These are phyloP conservation scores for Metschnikowia orientalis DNA, from an alignment of 805 yeast genomes.

Conservation along the genomic window DNA sequence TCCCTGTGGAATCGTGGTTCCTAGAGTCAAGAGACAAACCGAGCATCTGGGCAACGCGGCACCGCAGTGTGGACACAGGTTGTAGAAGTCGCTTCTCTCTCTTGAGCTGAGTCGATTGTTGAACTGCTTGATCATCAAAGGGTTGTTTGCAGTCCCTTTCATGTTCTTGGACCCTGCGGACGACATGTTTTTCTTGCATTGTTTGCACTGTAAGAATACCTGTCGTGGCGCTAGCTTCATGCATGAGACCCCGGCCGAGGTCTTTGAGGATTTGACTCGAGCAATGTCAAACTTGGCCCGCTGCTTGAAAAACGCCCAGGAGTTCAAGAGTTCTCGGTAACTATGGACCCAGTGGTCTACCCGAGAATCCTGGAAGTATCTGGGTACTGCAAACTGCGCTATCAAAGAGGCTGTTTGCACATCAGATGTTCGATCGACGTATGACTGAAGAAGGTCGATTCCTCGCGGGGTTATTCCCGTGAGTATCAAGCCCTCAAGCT, in stretches of 20 bases:
- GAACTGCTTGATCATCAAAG: slow-evolving; percentile 30
- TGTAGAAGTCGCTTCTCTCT: slow-evolving; percentile 20
- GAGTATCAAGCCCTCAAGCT: slow-evolving; percentile 81
- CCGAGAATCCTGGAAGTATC: slow-evolving; percentile 69
- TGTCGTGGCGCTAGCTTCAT: slow-evolving; percentile 61
- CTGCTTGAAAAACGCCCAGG: slow-evolving; percentile 17
- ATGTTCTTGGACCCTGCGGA: slow-evolving; percentile 25
- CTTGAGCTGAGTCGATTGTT: slow-evolving; percentile 22
- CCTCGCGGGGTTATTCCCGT: slow-evolving; percentile 92
- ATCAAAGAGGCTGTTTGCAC: slow-evolving; percentile 88
- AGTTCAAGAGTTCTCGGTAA: slow-evolving; percentile 17
- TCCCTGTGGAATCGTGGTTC: slow-evolving; percentile 49
- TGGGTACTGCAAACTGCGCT: slow-evolving; percentile 75
- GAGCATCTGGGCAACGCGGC: slow-evolving; percentile 87
- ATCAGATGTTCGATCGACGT: slow-evolving; percentile 84
- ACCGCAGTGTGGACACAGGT: slow-evolving; percentile 78
- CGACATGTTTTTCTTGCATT: slow-evolving; percentile 73
- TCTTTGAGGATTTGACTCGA: slow-evolving; percentile 59
- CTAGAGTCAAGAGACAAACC: slow-evolving; percentile 76
- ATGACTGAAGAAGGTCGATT: slow-evolving; percentile 74
- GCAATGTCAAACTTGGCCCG: slow-evolving; percentile 79
- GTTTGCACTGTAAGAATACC: slow-evolving; percentile 71
- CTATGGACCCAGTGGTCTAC: slow-evolving; percentile 72
- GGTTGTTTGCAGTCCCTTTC: slow-evolving; percentile 11
- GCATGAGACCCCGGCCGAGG: slow-evolving; percentile 44